phyloP scores from a whole-genome alignment of 352 stramenopile species.

The Pythium phragmitis region DNA sequence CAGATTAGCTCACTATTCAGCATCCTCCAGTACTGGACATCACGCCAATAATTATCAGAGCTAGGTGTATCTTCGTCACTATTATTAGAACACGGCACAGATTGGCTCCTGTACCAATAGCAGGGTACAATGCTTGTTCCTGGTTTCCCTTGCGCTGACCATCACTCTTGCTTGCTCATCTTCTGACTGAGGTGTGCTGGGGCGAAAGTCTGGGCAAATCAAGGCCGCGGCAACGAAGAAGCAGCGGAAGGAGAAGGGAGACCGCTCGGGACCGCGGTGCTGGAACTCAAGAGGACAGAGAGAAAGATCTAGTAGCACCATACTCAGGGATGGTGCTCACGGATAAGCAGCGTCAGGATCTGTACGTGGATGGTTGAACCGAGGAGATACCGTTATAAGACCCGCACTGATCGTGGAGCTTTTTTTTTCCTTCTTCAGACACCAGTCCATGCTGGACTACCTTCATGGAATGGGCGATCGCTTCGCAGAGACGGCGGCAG shows the following conservation, averaged over 20 bases:
- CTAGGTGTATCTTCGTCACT: slow-evolving; percentile 20
- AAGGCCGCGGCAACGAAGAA: slow-evolving; percentile 9
- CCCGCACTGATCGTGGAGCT: background rate
- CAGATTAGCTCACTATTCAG: no score
- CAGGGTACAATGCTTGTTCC: slow-evolving; percentile 7
- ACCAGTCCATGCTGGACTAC: slow-evolving; percentile 96
- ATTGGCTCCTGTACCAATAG: slow-evolving; percentile 15
- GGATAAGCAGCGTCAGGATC: slow-evolving; percentile 93
- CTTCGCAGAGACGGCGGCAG: slow-evolving; percentile 82
- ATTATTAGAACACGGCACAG: slow-evolving; percentile 19
- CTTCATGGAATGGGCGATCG: slow-evolving; percentile 86
- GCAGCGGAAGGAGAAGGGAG: background rate
- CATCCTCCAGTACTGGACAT: no score
- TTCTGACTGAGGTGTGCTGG: slow-evolving; percentile 6
- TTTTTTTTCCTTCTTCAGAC: slow-evolving; percentile 33
- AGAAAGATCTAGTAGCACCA: background rate
- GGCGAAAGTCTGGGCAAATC: background rate
- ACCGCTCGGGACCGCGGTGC: background rate
- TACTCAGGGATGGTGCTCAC: slow-evolving; percentile 90
- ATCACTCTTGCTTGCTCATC: slow-evolving; percentile 16
- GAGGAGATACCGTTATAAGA: no score
- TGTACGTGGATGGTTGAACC: slow-evolving; percentile 53
- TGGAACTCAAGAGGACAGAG: background rate
- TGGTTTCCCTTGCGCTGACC: slow-evolving; percentile 10
- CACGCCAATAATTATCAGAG: slow-evolving; percentile 13